Evolutionary conservation across 2,329 filamentous ascomycete species (phyloP).

Genomic region (Fusarium temperatum): DNA sequence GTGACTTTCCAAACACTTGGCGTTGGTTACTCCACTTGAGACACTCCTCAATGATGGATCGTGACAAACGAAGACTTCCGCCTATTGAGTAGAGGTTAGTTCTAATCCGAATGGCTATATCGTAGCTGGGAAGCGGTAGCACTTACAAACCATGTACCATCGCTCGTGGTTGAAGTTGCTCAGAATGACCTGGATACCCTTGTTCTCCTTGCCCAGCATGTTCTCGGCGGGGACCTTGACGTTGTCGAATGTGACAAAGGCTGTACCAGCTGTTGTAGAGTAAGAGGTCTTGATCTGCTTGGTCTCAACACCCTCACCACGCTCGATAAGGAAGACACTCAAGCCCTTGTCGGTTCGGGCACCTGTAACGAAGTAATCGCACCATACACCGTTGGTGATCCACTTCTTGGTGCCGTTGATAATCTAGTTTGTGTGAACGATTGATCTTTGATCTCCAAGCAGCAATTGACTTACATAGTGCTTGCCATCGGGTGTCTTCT

Average conservation of each 20-base stretch:
- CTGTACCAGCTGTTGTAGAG: slow-evolving; percentile 79
- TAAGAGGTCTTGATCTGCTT: slow-evolving; percentile 84
- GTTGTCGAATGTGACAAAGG: slow-evolving; percentile 84
- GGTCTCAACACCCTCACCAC: slow-evolving; percentile 78
- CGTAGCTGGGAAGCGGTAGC: neutral
- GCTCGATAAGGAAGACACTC: slow-evolving; percentile 78
- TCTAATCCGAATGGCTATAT: neutral
- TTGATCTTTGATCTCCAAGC: neutral
- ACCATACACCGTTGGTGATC: slow-evolving; percentile 84
- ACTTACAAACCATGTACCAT: slow-evolving; percentile 76
- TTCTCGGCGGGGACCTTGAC: slow-evolving; percentile 85
- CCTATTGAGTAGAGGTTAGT: slow-evolving; percentile 43
- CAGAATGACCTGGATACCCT: slow-evolving; percentile 85
- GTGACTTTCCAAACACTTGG: slow-evolving; percentile 81
- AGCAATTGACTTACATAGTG: slow-evolving; percentile 65
- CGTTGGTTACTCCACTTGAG: slow-evolving; percentile 91
- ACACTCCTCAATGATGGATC: slow-evolving; percentile 81
- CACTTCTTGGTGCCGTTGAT: slow-evolving; percentile 83
- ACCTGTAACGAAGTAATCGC: slow-evolving; percentile 84
- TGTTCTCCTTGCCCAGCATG: slow-evolving; percentile 82
- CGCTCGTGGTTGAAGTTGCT: slow-evolving; percentile 91
- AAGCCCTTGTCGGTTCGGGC: slow-evolving; percentile 83
- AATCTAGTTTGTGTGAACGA: slow-evolving; percentile 47
- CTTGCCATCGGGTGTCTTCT: slow-evolving; percentile 78
- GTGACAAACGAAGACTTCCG: slow-evolving; percentile 70